These are phyloP conservation scores for Golovinomyces cichoracearum DNA, from an alignment of 2,329 filamentous ascomycete species.

Conservation along the genomic window DNA sequence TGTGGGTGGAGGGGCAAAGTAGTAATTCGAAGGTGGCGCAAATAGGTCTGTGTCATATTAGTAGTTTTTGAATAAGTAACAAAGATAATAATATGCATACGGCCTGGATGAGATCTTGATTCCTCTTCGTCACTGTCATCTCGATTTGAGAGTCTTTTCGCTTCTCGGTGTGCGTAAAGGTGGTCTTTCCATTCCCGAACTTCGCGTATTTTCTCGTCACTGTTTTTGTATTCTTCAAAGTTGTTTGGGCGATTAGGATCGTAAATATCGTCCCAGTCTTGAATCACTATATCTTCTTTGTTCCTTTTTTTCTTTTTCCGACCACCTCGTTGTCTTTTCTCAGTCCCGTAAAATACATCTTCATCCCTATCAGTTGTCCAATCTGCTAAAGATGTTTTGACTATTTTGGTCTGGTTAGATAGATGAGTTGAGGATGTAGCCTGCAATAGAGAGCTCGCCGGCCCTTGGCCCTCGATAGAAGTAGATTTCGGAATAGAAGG, in stretches of 20 bases:
- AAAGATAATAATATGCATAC: conserved; percentile 16
- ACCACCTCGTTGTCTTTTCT: conserved; percentile 47
- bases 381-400: conserved; percentile 50
- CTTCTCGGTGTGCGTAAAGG: conserved; percentile 44
- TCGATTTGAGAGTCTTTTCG: conserved; percentile 20
- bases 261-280: conserved; percentile 79
- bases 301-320: conserved; percentile 44
- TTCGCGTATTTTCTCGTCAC: conserved; percentile 59
- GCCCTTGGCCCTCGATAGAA: conserved; percentile 8
- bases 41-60: conserved; percentile 25
- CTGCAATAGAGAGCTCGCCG: conserved; percentile 12
- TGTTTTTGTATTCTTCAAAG: conserved; percentile 59
- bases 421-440: conserved; percentile 12
- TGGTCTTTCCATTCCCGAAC: conserved; percentile 64
- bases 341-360: conserved; percentile 36
- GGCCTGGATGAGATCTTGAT: conserved; percentile 18
- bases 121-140: conserved; percentile 21
- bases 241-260: conserved; percentile 61
- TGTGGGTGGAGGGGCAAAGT: conserved; percentile 28
- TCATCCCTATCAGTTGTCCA: conserved; percentile 66
- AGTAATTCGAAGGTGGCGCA: conserved; percentile 30
- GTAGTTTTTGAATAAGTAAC: background rate
- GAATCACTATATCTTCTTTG: conserved; percentile 30
- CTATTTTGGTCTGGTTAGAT: conserved; percentile 17
- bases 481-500: conserved; percentile 26